phyloP scores from a whole-genome alignment of 495 filamentous ascomycete genomes.

The Cladorrhinum samala region DNA sequence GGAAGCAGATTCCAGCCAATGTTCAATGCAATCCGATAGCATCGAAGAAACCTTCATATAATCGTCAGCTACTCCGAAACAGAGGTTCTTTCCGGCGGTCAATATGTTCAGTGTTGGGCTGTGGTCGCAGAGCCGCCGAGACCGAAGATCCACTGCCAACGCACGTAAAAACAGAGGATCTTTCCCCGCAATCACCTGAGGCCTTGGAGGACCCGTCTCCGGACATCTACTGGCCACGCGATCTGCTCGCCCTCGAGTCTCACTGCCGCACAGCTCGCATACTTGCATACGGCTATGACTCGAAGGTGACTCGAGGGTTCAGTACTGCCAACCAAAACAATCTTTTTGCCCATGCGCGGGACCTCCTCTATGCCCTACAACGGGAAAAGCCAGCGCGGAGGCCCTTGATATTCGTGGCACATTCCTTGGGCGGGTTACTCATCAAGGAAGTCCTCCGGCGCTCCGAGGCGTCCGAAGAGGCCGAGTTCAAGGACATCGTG shows the following conservation, averaged over 20 bases:
- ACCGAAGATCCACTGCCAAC: too few species aligned
- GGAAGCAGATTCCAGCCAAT: not conserved
- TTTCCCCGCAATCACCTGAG: too few species aligned
- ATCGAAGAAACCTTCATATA: too few species aligned
- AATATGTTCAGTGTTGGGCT: too few species aligned
- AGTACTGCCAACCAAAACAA: not conserved
- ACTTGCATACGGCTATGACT: not conserved
- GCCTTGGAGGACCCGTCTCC: too few species aligned
- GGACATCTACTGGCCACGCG: not conserved
- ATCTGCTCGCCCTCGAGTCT: not conserved
- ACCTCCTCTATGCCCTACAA: not conserved
- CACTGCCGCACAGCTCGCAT: not conserved
- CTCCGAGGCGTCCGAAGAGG: not conserved
- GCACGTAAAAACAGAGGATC: too few species aligned
- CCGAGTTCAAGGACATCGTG: not conserved
- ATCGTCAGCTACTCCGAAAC: too few species aligned
- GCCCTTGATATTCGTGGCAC: slow-evolving; percentile 1
- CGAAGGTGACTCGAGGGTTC: not conserved
- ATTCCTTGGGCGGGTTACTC: slow-evolving; percentile 1
- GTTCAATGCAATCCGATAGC: too few species aligned
- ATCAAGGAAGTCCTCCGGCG: slow-evolving; percentile 4
- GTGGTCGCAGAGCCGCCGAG: too few species aligned
- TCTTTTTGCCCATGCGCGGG: slow-evolving; percentile 1
- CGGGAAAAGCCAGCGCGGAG: not conserved
- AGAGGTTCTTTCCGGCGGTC: too few species aligned